Conservation (phyloP, 163 green algal genomes). For the Botryococcus braunii region DNA sequence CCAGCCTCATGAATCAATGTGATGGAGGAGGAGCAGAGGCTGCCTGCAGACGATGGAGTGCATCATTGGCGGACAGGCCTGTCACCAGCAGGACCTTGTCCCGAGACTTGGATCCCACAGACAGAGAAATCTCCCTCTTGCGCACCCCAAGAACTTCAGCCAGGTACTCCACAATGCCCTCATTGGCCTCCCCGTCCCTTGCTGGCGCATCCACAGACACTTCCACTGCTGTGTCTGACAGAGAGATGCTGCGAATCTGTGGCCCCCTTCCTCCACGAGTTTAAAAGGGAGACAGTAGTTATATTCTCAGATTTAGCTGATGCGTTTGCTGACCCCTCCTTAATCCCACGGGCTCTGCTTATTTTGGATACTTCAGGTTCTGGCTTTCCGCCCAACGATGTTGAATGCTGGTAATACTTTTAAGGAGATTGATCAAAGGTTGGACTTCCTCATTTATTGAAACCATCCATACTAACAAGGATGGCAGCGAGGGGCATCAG, state of each 20-base stretch:
- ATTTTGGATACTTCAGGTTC: too few species aligned
- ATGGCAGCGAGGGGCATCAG: too few species aligned
- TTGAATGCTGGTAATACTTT: too few species aligned
- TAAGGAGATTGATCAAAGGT: too few species aligned
- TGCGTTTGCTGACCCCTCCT: too few species aligned
- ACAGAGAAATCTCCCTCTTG: neutral
- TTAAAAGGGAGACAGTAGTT: too few species aligned
- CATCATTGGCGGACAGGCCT: neutral
- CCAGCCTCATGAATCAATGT: neutral
- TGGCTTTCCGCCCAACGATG: too few species aligned
- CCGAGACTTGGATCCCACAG: neutral
- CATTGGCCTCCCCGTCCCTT: constrained; percentile 8
- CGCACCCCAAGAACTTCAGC: neutral
- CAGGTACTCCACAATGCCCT: neutral
- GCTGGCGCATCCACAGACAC: constrained; percentile 1
- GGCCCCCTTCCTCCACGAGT: too few species aligned
- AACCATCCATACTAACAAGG: too few species aligned
- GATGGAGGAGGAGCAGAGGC: neutral
- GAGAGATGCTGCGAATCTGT: neutral
- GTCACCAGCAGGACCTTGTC: constrained; percentile 2
- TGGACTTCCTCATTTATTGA: too few species aligned
- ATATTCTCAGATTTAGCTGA: too few species aligned
- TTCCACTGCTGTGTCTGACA: neutral
- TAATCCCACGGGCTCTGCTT: too few species aligned
- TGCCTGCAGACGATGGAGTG: neutral